Base-by-base conservation (phyloP, 495 filamentous ascomycete genomes). In the Massariosphaeria phaeospora region DNA sequence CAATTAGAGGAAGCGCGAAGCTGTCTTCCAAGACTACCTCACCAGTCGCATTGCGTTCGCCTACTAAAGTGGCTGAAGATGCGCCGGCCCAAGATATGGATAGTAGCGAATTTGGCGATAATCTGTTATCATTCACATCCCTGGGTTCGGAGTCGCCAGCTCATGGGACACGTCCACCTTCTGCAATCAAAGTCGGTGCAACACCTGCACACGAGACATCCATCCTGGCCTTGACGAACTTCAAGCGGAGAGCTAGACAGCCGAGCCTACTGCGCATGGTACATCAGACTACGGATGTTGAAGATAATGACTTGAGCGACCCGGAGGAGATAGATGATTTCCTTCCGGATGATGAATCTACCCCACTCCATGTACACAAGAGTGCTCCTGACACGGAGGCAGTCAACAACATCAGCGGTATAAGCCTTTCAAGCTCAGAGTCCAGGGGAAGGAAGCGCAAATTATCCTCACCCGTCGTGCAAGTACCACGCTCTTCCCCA, bases 231-330 rank as follows among this genome's bases (percentile, higher is more conserved):
- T 53, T 74, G 17, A 66, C 63, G 31, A 84, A 83, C 58, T 86
- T 86, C 67, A 83, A 78, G 53, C 72, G 79, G 30, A 72, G 84
- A 52, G 73, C 82, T 13, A 73, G 83, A 67, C 83, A 88, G 64
- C 78, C 80, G 5, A 88, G 84, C 65, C 78, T 88, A 48, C 68
- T 88, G 12, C 77, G 80, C 15, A 81, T 82, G 72, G 77, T 80
- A 59, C 79, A 81, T 48, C 66, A 68, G 50, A 60, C 54, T 4
- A 62, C 57, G 3, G 59, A 62, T 25, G 44, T 78, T 33, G 74
- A 79, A 47, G 71, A 72, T 17, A 74, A 62, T 41, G 59, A 66
- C 45, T 71, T 50, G 68, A 73, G 79, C 36, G 54, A 66, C 45
- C 72, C 48, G 69, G 72, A 79, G 34, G 60, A 59, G n/a, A 24